phyloP scores from a whole-genome alignment of 177 flowering plant species.

The Vitis hybrid region DNA sequence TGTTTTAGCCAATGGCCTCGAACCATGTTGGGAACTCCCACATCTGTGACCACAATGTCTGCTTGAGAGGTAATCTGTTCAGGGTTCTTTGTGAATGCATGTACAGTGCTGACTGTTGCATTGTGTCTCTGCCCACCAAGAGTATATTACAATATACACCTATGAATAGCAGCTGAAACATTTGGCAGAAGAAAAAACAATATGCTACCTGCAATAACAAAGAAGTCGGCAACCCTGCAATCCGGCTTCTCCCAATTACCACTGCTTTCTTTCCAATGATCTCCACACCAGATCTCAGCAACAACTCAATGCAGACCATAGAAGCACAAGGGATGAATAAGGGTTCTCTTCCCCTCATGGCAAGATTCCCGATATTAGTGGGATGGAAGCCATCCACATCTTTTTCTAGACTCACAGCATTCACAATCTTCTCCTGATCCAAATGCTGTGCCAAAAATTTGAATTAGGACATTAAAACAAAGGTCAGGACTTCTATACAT shows the following conservation, averaged over 20 bases:
- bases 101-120: conserved; percentile 30
- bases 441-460: conserved; percentile 9
- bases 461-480: too few species aligned
- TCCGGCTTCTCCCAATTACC: conserved; percentile 23
- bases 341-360: conserved; percentile 26
- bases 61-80: conserved; percentile 29
- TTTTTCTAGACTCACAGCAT: conserved; percentile 17
- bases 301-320: conserved; percentile 23
- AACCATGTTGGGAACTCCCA: conserved; percentile 26
- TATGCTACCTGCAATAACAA: conserved; percentile 1
- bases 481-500: too few species aligned
- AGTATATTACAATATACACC: not conserved
- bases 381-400: conserved; percentile 34
- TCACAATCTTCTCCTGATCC: conserved; percentile 19
- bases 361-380: conserved; percentile 26
- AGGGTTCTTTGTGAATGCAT: conserved; percentile 19
- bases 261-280: conserved; percentile 22
- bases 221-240: conserved; percentile 18
- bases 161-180: not conserved
- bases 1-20: conserved; percentile 35
- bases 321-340: conserved; percentile 26
- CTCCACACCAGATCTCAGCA: conserved; percentile 16
- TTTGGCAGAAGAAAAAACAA: too few species aligned
- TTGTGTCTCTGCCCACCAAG: conserved; percentile 14
- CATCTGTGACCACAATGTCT: conserved; percentile 33